phyloP scores from a whole-genome alignment of 768 basidiomycete genomes.

The Crassisporium funariophilum region DNA sequence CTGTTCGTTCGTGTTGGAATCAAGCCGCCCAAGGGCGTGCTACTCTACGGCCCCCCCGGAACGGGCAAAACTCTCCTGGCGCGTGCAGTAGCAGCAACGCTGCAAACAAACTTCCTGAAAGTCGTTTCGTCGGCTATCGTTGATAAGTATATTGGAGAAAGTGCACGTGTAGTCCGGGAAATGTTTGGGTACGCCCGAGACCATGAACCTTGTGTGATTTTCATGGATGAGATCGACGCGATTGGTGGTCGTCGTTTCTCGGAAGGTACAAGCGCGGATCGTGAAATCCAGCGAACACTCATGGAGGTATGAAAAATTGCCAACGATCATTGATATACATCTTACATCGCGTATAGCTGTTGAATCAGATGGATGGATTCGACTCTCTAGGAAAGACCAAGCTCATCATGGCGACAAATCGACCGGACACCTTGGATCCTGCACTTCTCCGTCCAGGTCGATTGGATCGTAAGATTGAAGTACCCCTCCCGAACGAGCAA shows the following conservation, averaged over 20 bases:
- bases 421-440: slow-evolving; percentile 97
- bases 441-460: slow-evolving; percentile 95
- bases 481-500: slow-evolving; percentile 96
- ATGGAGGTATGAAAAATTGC: slow-evolving; percentile 90
- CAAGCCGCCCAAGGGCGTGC: slow-evolving; percentile 93
- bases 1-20: slow-evolving; percentile 96
- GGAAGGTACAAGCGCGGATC: slow-evolving; percentile 96
- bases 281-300: slow-evolving; percentile 96
- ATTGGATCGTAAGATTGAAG: slow-evolving; percentile 96
- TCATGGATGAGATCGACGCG: slow-evolving; percentile 98
- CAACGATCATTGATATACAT: too few species aligned
- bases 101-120: slow-evolving; percentile 96
- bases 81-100: slow-evolving; percentile 92
- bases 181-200: slow-evolving; percentile 99
- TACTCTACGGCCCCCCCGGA: slow-evolving; percentile 95
- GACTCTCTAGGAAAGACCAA: slow-evolving; percentile 95
- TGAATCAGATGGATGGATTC: slow-evolving; percentile 99
- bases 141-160: slow-evolving; percentile 98
- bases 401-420: slow-evolving; percentile 99
- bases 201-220: slow-evolving; percentile 98
- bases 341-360: too few species aligned
- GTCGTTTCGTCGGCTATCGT: slow-evolving; percentile 98
- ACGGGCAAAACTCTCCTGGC: slow-evolving; percentile 97
- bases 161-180: slow-evolving; percentile 92
- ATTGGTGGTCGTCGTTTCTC: slow-evolving; percentile 89